These are phyloP conservation scores for Striga hermonthica DNA, from an alignment of 305 asterid genomes.

Conservation along the genomic window DNA sequence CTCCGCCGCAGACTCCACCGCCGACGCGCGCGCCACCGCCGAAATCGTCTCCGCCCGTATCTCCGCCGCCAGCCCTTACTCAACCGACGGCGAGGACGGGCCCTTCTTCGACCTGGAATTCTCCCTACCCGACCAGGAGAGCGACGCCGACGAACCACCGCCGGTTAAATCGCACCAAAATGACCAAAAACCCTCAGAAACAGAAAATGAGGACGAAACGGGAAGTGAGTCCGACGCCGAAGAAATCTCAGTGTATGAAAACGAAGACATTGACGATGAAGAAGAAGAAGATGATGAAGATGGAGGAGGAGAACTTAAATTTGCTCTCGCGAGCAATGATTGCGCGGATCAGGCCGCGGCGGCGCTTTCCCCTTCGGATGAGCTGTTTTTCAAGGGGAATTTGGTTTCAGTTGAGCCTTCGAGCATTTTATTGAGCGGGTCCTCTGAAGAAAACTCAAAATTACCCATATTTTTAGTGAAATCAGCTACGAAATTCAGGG, in stretches of 20 bases:
- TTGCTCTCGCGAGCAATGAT: constrained; percentile 36
- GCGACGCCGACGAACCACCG: constrained; percentile 32
- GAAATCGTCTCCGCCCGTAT: constrained; percentile 30
- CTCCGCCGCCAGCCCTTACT: constrained; percentile 33
- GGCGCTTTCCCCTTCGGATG: constrained; percentile 49
- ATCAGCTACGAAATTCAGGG: constrained; percentile 74
- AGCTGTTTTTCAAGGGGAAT: constrained; percentile 50
- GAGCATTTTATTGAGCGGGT: constrained; percentile 32
- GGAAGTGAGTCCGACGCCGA: constrained; percentile 36
- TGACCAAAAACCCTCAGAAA: not conserved
- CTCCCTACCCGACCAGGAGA: constrained; percentile 33
- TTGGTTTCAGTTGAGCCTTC: constrained; percentile 56
- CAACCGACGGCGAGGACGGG: constrained; percentile 51
- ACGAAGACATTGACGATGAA: constrained; percentile 29
- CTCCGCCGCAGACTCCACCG: constrained; percentile 19
- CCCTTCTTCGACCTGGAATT: constrained; percentile 55
- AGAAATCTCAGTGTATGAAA: constrained; percentile 26
- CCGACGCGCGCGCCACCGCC: constrained; percentile 26
- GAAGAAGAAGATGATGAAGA: constrained; percentile 33
- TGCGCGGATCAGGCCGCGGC: constrained; percentile 32
- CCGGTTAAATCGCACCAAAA: constrained; percentile 17
- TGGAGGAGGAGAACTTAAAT: constrained; percentile 40
- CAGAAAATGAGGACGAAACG: constrained; percentile 30
- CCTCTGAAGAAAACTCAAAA: constrained; percentile 53
- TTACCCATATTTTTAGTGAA: constrained; percentile 50